Evolutionary conservation across 1,284 basidiomycete species (phyloP).

Genomic region (Wolfiporia cocos): DNA sequence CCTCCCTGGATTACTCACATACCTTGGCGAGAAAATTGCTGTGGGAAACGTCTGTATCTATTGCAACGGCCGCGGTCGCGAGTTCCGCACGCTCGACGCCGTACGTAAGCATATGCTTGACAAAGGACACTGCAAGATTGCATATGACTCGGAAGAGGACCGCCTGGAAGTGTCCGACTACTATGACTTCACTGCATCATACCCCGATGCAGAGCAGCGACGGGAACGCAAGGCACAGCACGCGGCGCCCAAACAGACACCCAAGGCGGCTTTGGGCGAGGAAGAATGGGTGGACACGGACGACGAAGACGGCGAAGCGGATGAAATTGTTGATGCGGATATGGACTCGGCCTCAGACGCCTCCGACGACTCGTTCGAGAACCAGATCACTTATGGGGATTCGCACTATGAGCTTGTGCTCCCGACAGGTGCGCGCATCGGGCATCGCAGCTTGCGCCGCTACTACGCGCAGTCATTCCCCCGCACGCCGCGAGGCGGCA

Average conservation of each 20-base stretch:
- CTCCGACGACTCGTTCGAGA: slow-evolving; percentile 40
- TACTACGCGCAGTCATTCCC: slow-evolving; percentile 87
- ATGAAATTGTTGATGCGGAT: slow-evolving; percentile 45
- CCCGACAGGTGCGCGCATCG: slow-evolving; percentile 89
- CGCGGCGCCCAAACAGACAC: too few species aligned
- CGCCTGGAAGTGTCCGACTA: slow-evolving; percentile 87
- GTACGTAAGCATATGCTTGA: slow-evolving; percentile 92
- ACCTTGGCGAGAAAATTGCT: slow-evolving; percentile 92
- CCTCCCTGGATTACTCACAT: slow-evolving; percentile 73
- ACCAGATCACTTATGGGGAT: slow-evolving; percentile 66
- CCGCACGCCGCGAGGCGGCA: slow-evolving; percentile 26
- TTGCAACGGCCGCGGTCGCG: slow-evolving; percentile 77
- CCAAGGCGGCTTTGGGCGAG: slow-evolving; percentile 28
- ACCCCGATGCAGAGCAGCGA: slow-evolving; percentile 53
- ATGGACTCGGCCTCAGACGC: slow-evolving; percentile 28
- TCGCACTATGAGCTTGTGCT: slow-evolving; percentile 87
- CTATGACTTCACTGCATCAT: slow-evolving; percentile 87
- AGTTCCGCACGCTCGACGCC: slow-evolving; percentile 78
- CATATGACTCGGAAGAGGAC: slow-evolving; percentile 80
- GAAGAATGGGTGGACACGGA: slow-evolving; percentile 60
- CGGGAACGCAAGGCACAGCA: slow-evolving; percentile 26
- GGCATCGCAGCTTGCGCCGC: slow-evolving; percentile 82
- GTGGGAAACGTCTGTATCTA: slow-evolving; percentile 92
- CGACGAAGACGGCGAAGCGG: slow-evolving; percentile 42
- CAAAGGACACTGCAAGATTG: slow-evolving; percentile 95